Evolutionary conservation across 2,329 filamentous ascomycete species (phyloP), one percentile per base, ranked within the genome.

Genomic region (Penicillium sp.): DNA sequence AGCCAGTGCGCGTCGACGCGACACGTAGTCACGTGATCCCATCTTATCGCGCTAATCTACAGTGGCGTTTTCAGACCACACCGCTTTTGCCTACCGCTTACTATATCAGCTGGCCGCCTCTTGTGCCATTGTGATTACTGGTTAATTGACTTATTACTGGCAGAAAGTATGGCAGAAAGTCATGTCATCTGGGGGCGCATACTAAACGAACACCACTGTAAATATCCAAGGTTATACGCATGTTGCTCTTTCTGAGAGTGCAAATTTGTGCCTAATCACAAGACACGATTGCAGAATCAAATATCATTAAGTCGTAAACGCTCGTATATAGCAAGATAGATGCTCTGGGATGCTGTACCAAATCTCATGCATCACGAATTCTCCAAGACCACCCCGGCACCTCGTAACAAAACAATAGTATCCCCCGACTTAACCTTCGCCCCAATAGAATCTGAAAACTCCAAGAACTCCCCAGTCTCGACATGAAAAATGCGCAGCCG

Each of bases 401-500:
- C 93, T 51, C 93, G 77, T 43, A 98, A 62, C 60, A 98, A 65
- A 20, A 97, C 89, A 54, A 98, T 81, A 9, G 89, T 96, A 65
- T 98, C 91, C 1, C 93, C 93, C 56, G 80, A 90, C 54, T 81
- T 80, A 48, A 94, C 74, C 23, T 61, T 65, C 77, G 42, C 76
- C 75, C 89, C 89, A 45, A 95, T 75, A 74, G 91, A 90, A 69
- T 96, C 90, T 20, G 79, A 82, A 61, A 94, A 98, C 50, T 93
- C 90, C 53, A 98, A 69, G 52, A 98, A 68, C 47, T 89, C 75
- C 0, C 93, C 93, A 0, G 86, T 87, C 64, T 98, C 90, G 0
- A 98, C 87, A 65, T 97, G 90, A 62, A 95, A 98, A 0, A 98
- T 82, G 7, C 93, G 74, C 55, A 98, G 67, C 68, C 86, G 86